Evolutionary conservation across 257 asterid species (phyloP).

Genomic region (Marsdenia floribunda): DNA sequence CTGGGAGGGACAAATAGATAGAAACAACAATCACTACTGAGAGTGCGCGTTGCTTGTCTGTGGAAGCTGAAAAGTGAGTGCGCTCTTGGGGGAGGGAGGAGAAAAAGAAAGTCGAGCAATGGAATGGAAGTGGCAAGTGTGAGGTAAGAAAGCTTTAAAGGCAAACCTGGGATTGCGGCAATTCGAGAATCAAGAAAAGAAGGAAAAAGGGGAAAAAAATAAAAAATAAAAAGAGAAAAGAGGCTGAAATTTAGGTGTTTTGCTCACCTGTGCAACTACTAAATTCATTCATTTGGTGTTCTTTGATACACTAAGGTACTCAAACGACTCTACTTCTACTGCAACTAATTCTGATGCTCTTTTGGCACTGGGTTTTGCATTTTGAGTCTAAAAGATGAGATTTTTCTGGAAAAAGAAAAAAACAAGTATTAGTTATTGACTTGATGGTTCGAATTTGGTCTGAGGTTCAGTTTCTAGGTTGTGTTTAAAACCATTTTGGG

Average conservation of each 20-base stretch:
- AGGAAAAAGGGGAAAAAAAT: not conserved
- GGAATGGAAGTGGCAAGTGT: conserved; percentile 7
- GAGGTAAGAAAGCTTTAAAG: not conserved
- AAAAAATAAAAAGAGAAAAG: too few species aligned
- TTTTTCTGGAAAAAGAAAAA: conserved; percentile 2
- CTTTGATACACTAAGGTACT: conserved; percentile 33
- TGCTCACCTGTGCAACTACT: not conserved
- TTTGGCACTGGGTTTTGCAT: conserved; percentile 25
- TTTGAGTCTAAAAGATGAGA: conserved; percentile 20
- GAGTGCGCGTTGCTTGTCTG: not conserved
- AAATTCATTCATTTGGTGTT: conserved; percentile 1
- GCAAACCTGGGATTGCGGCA: conserved; percentile 10
- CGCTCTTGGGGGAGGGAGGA: not conserved
- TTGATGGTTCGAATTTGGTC: conserved; percentile 5
- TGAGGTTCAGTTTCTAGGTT: conserved; percentile 13
- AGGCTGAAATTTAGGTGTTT: conserved; percentile 11
- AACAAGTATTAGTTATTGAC: not conserved
- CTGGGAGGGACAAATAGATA: conserved; percentile 19
- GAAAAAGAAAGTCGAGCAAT: conserved; percentile 2
- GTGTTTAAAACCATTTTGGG: conserved; percentile 7
- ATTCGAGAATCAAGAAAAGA: conserved; percentile 4
- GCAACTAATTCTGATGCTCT: conserved; percentile 19
- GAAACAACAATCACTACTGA: conserved; percentile 1
- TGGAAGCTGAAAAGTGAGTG: not conserved
- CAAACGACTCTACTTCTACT: conserved; percentile 13